Evolutionary conservation across 306 rosid genomes (phyloP), one percentile per base, ranked within the genome.

Genomic region (Cucurbita moschata): DNA sequence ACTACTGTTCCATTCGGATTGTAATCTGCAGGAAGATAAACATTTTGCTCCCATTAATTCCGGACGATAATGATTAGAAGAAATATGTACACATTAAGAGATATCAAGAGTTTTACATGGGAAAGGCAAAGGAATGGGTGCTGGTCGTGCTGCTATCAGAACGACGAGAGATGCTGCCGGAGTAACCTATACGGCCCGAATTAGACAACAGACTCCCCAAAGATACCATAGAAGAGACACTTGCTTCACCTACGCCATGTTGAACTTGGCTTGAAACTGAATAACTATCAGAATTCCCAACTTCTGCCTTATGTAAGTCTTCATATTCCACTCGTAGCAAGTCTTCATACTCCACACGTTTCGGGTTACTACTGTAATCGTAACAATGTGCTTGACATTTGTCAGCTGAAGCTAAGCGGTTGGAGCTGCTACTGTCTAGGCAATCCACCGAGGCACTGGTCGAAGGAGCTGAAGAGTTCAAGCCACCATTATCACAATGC

Each of bases 61-160:
- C 7, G 68, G 10, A 75, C 15, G 64, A 38, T 11, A 19, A 8
- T 35, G 75, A 37, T 16, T 26, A 63, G 42, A 37, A 35, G 21
- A 47, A 37, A 4, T 13, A 1, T 10, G 10, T 10, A 65, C 14
- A 23, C 67, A 23, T 10, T 39, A 72, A 64, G 26, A 55, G 18
- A 43, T 8, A 4, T 46, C 53, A 47, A 8, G 2, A 18, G 10
- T 1, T 13, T 37, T 83, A 91, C 99, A 89, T 44, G 0, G 99
- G 99, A 77, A 95, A 95, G 50, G 99, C 99, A 30, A 95, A 95
- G 58, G 99, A 95, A 8, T 96, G 96, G 0, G 96, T 86, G 96
- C 99, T 95, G 7, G 96, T 89, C 8, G 96, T 85, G 86, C 99
- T 95, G 90, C 99, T 89, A 43, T 95, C 99, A 0, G 99, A 95